Evolutionary conservation across 352 stramenopile species (phyloP).

Genomic region (Phytopythium helicoides): DNA sequence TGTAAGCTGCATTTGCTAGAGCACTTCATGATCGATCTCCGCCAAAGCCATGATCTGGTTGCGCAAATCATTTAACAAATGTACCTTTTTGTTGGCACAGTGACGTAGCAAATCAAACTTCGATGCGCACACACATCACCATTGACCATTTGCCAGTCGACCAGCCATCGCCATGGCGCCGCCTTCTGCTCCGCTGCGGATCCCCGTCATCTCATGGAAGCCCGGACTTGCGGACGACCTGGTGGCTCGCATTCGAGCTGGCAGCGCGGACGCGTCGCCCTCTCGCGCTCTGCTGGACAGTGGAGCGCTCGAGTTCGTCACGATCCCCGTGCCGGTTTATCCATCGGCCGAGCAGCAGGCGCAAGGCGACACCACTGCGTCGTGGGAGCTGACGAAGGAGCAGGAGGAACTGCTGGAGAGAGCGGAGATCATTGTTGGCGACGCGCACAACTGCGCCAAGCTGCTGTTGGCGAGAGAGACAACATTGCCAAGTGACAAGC

Average conservation of each 20-base stretch:
- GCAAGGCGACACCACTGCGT: conserved; percentile 10
- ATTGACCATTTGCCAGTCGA: no score
- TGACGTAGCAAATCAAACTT: background rate
- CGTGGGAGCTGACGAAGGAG: conserved; percentile 25
- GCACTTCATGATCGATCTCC: no score
- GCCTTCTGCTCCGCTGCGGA: conserved; percentile 19
- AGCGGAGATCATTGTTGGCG: conserved; percentile 41
- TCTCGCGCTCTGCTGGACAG: conserved; percentile 42
- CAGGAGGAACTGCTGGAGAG: conserved; percentile 31
- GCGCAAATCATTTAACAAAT: no score
- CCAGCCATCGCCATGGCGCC: no score
- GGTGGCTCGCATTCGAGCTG: conserved; percentile 20
- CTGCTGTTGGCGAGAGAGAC: conserved; percentile 31
- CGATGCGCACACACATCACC: conserved; percentile 1
- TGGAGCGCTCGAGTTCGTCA: conserved; percentile 38
- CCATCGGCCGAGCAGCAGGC: conserved; percentile 7
- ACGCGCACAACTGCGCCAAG: conserved; percentile 40
- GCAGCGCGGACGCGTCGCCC: conserved; percentile 16
- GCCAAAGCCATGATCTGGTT: no score
- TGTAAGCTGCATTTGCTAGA: no score
- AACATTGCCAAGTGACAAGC: conserved; percentile 15
- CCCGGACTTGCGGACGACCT: conserved; percentile 36
- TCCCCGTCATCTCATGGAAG: conserved; percentile 58
- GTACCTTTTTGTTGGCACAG: no score
- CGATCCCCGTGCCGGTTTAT: conserved; percentile 19